Evolutionary conservation across 1,284 basidiomycete species (phyloP).

Genomic region (Ceratobasidium sp.): DNA sequence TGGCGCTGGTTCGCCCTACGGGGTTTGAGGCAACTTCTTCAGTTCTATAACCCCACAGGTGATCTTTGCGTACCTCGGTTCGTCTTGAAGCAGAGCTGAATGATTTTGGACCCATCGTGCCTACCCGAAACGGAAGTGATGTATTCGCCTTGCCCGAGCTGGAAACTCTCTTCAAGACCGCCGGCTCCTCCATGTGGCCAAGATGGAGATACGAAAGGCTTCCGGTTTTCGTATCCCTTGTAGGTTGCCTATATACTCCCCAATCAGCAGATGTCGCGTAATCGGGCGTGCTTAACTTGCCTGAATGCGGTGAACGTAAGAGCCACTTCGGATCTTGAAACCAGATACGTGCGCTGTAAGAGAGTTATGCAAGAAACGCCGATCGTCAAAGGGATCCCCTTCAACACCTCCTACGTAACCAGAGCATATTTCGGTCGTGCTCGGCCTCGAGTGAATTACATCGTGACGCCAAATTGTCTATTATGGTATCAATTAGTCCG

Average conservation of each 20-base stretch:
- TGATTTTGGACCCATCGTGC: neutral
- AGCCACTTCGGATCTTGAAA: neutral
- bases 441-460: neutral
- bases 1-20: neutral
- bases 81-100: conserved; percentile 18
- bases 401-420: neutral
- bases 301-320: neutral
- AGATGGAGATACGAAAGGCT: neutral
- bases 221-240: neutral
- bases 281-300: neutral
- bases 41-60: neutral
- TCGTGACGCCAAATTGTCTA: conserved; percentile 19
- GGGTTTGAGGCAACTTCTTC: neutral
- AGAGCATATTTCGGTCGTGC: neutral
- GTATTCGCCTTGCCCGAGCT: neutral
- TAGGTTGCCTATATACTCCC: neutral
- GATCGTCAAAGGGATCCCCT: conserved; percentile 9
- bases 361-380: neutral
- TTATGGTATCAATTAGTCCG: neutral
- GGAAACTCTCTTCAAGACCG: neutral
- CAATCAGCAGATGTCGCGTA: neutral
- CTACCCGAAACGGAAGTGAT: conserved; percentile 1
- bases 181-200: neutral
- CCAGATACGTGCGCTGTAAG: neutral
- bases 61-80: conserved; percentile 2